Percentiles rank a stretch among this genome's conserved stretches.
phyloP scores from a whole-genome alignment of 1,284 basidiomycete genomes.

The Coniferiporia weirii region DNA sequence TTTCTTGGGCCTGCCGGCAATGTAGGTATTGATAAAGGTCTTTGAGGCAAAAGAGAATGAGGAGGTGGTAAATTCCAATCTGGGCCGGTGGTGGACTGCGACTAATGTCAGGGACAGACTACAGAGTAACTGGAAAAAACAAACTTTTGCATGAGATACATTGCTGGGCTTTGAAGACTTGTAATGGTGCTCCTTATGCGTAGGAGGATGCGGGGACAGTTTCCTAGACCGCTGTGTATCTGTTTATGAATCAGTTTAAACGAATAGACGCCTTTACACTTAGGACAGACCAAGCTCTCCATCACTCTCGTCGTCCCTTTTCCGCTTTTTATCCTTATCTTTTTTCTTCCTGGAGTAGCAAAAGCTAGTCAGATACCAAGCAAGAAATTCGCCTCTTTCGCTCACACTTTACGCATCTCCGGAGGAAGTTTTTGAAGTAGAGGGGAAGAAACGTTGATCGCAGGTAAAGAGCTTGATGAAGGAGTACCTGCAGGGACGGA shows the following conservation, averaged over 20 bases:
- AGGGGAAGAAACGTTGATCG: conserved; percentile 20
- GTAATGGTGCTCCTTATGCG: conserved; percentile 38
- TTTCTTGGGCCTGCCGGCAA: conserved; percentile 71
- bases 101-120: neutral
- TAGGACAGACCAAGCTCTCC: conserved; percentile 47
- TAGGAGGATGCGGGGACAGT: conserved; percentile 44
- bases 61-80: conserved; percentile 55
- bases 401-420: conserved; percentile 23
- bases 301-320: conserved; percentile 76
- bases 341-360: conserved; percentile 70
- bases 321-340: conserved; percentile 60
- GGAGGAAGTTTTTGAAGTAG: conserved; percentile 23
- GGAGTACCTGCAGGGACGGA: conserved; percentile 8
- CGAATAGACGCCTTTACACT: neutral
- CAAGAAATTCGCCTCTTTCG: conserved; percentile 18
- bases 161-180: conserved; percentile 44
- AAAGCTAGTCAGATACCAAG: conserved; percentile 22
- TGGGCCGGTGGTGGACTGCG: conserved; percentile 38
- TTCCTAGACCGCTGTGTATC: conserved; percentile 51
- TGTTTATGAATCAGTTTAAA: conserved; percentile 20
- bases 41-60: conserved; percentile 50
- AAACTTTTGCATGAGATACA: conserved; percentile 47
- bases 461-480: conserved; percentile 20
- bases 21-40: conserved; percentile 40
- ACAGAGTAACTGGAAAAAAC: neutral